Percentiles rank a stretch among this genome's conserved stretches.
Conservation (phyloP, 495 filamentous ascomycete species). For the Talaromyces nanjingensis region DNA sequence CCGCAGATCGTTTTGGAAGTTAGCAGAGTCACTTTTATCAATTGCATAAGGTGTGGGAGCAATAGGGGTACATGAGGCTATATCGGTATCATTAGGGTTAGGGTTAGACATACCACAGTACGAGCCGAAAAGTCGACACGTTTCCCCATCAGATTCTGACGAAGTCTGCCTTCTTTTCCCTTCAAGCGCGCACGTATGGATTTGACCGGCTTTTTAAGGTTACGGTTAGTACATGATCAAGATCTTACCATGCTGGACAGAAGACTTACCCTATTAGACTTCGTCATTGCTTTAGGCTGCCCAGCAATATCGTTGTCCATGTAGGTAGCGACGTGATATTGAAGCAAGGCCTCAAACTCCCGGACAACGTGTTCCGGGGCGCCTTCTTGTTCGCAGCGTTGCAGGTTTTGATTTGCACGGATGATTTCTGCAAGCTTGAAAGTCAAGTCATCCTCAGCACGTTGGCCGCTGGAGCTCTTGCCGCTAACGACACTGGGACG, state of each 20-base stretch:
- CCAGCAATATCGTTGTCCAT: conserved; percentile 99
- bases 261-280: conserved; percentile 92
- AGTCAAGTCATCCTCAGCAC: conserved; percentile 96
- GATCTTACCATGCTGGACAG: no score
- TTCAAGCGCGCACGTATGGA: conserved; percentile 93
- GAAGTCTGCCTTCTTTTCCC: conserved; percentile 94
- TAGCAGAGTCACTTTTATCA: background rate
- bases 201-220: conserved; percentile 93
- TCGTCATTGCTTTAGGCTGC: conserved; percentile 90
- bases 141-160: conserved; percentile 98
- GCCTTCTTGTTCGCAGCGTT: conserved; percentile 78
- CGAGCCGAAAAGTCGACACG: conserved; percentile 99
- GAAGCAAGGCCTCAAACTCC: conserved; percentile 87
- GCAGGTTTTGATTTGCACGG: conserved; percentile 91
- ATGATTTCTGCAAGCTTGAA: conserved; percentile 99
- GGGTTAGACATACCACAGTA: conserved; percentile 53
- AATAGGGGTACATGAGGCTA: background rate
- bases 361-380: conserved; percentile 80
- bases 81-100: background rate
- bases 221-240: no score
- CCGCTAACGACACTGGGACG: conserved; percentile 93
- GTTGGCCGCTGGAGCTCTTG: conserved; percentile 76
- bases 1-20: conserved; percentile 30
- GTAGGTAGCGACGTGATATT: conserved; percentile 96
- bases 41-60: background rate